A percentile compares a stretch with the other conserved stretches of the same genome.
These are phyloP conservation scores for Pleurozium schreberi DNA, from an alignment of 225 moss, liverwort and hornwort species.

Conservation along the genomic window DNA sequence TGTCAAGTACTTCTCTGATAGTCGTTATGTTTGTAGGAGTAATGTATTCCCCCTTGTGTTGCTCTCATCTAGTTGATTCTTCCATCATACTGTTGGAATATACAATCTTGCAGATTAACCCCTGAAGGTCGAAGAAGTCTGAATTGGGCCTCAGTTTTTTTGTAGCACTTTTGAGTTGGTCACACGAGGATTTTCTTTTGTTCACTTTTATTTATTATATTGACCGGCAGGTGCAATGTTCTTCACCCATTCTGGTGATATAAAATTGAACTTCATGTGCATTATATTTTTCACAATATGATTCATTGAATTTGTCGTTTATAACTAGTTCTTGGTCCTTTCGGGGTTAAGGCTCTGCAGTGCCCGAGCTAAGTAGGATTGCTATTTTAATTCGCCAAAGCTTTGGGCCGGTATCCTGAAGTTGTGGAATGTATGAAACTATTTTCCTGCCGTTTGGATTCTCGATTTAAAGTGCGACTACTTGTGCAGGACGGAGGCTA, in stretches of 20 bases:
- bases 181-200: background rate
- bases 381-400: background rate
- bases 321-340: background rate
- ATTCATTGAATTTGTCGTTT: background rate
- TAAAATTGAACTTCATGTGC: background rate
- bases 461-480: background rate
- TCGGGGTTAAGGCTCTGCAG: background rate
- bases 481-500: conserved; percentile 67
- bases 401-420: background rate
- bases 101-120: background rate
- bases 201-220: background rate
- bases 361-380: background rate
- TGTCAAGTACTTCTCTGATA: background rate
- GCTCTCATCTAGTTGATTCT: background rate
- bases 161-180: background rate
- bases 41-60: background rate
- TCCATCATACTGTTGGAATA: background rate
- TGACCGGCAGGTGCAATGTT: background rate
- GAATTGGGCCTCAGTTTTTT: background rate
- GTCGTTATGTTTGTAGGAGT: background rate
- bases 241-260: background rate
- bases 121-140: background rate
- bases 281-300: background rate
- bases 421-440: background rate
- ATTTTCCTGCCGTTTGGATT: background rate